phyloP scores from a whole-genome alignment of 768 basidiomycete species.

The Leccinum longicurvipes region DNA sequence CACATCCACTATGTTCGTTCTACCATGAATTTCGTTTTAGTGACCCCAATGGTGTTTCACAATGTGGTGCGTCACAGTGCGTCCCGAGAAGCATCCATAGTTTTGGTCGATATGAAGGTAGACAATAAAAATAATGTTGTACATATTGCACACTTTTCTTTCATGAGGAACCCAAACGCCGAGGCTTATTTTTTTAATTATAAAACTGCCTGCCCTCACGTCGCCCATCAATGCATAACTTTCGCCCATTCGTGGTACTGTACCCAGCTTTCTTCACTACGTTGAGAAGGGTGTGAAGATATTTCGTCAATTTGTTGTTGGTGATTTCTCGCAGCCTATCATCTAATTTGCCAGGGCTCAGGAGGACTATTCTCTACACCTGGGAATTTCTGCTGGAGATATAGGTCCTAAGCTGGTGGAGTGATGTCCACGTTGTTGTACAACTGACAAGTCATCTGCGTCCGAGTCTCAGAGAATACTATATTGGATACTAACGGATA shows the following conservation, averaged over 20 bases:
- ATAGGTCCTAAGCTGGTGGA: constrained; percentile 43
- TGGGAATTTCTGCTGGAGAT: constrained; percentile 65
- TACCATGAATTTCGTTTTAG: constrained; percentile 1
- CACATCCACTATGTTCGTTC: constrained; percentile 15
- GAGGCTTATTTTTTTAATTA: constrained; percentile 1
- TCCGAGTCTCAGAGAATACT: constrained; percentile 48
- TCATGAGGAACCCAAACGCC: not conserved
- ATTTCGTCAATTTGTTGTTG: too few species aligned
- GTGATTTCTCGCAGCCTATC: too few species aligned
- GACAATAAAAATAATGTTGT: constrained; percentile 4
- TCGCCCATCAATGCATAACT: too few species aligned
- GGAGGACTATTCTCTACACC: constrained; percentile 58
- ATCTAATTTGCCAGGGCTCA: constrained; percentile 27
- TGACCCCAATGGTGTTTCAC: not conserved
- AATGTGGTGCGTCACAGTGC: not conserved
- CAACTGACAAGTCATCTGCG: not conserved
- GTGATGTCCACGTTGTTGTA: not conserved
- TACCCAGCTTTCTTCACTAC: too few species aligned
- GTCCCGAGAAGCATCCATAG: not conserved
- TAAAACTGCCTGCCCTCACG: too few species aligned
- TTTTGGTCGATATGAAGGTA: not conserved
- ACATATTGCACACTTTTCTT: not conserved
- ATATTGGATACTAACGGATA: constrained; percentile 69
- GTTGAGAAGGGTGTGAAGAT: too few species aligned
- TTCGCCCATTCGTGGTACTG: too few species aligned